These are phyloP conservation scores for Athelia psychrophila DNA, from an alignment of 1,284 basidiomycete species.

Conservation along the genomic window DNA sequence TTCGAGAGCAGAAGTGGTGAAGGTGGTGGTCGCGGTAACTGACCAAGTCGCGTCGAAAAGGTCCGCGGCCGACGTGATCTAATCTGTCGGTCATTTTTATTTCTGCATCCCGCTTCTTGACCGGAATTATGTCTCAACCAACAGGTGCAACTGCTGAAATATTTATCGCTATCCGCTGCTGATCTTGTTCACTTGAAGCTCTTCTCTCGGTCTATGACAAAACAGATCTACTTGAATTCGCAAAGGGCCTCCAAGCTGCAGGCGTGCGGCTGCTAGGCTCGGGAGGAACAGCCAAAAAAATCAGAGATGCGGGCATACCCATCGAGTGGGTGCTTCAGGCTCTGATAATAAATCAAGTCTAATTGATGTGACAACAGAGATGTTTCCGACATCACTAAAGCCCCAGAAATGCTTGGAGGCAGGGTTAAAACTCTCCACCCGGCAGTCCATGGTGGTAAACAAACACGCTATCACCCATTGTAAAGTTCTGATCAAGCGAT, in stretches of 20 bases:
- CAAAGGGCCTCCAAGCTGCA: constrained; percentile 75
- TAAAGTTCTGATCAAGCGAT: background rate
- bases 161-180: constrained; percentile 1
- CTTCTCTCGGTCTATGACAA: constrained; percentile 98
- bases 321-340: constrained; percentile 75
- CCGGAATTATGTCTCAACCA: constrained; percentile 4
- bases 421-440: constrained; percentile 99
- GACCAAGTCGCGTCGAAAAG: too few relatives aligned
- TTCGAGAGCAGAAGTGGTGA: too few relatives aligned
- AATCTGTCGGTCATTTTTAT: too few relatives aligned
- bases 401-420: constrained; percentile 99
- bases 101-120: too few relatives aligned
- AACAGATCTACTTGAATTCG: constrained; percentile 86
- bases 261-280: constrained; percentile 92
- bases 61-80: too few relatives aligned
- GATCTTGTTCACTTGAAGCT: constrained; percentile 43
- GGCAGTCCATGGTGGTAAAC: constrained; percentile 91
- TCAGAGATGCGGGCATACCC: constrained; percentile 89
- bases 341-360: background rate
- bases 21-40: too few relatives aligned
- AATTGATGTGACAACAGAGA: constrained; percentile 54
- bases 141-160: constrained; percentile 18
- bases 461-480: background rate
- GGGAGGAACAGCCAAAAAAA: constrained; percentile 97
- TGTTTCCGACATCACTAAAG: constrained; percentile 97